A percentile compares a stretch with the other conserved stretches of the same genome.
Evolutionary conservation across 2,329 filamentous ascomycete species (phyloP).

Genomic region (Aspergillus vadensis): DNA sequence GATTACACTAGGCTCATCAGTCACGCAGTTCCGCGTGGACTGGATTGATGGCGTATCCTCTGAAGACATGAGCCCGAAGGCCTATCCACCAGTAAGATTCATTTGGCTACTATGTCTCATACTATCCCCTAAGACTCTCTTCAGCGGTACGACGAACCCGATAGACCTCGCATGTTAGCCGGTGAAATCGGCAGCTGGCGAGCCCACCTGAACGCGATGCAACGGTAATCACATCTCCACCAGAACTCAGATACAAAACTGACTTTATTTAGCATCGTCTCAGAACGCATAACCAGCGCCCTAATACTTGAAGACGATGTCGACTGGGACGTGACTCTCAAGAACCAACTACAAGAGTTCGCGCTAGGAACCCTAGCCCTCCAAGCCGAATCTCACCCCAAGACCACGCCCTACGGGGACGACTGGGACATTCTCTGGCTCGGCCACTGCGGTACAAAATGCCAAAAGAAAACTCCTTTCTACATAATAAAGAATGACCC

Average conservation of each 20-base stretch:
- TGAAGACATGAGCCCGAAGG: slow-evolving; percentile 1
- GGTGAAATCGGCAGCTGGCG: slow-evolving; percentile 9
- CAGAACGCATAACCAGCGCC: slow-evolving; percentile 33
- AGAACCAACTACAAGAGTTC: slow-evolving; percentile 32
- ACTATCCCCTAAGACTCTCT: not conserved
- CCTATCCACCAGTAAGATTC: slow-evolving; percentile 1
- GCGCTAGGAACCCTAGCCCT: slow-evolving; percentile 35
- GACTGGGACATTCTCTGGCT: slow-evolving; percentile 45
- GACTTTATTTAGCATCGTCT: not conserved
- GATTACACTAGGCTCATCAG: slow-evolving; percentile 3
- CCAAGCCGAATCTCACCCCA: slow-evolving; percentile 13
- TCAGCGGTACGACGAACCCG: not conserved
- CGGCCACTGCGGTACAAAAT: slow-evolving; percentile 35
- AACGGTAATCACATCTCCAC: not conserved
- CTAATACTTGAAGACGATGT: slow-evolving; percentile 50
- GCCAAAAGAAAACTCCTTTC: not conserved
- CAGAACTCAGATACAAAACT: not conserved
- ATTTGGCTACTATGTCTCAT: not conserved
- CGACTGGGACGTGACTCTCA: slow-evolving; percentile 42
- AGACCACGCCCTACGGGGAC: slow-evolving; percentile 29
- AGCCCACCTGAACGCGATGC: slow-evolving; percentile 4
- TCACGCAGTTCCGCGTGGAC: slow-evolving; percentile 9
- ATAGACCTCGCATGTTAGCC: not conserved
- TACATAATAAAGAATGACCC: not conserved
- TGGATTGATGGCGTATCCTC: slow-evolving; percentile 5